These are phyloP conservation scores for Leccinum aurantiacum DNA, from an alignment of 768 basidiomycete genomes.

Conservation along the genomic window DNA sequence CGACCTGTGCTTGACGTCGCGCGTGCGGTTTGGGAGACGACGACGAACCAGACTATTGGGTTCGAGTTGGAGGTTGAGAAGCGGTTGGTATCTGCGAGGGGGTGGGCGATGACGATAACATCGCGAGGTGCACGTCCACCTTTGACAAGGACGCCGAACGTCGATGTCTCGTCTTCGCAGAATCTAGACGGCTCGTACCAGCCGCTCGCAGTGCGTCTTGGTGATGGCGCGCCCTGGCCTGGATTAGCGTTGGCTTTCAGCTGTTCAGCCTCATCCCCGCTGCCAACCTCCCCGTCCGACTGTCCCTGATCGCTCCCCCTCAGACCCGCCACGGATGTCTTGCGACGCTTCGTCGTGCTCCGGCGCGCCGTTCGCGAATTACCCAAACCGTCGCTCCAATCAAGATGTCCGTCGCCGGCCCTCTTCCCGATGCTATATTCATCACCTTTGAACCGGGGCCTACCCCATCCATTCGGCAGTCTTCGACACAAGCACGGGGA, in stretches of 20 bases:
- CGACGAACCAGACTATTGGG: neutral
- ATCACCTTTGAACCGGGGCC: neutral
- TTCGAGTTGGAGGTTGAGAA: too few relatives aligned
- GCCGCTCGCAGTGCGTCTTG: neutral
- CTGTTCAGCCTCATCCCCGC: neutral
- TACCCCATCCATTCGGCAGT: conserved; percentile 10
- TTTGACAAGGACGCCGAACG: conserved; percentile 17
- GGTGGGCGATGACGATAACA: too few relatives aligned
- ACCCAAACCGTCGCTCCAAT: too few relatives aligned
- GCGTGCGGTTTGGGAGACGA: conserved; percentile 2
- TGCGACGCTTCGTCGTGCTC: conserved; percentile 4
- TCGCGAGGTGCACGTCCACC: neutral
- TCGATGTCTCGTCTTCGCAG: conserved; percentile 1
- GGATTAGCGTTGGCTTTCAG: too few relatives aligned
- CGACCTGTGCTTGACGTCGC: neutral
- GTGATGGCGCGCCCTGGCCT: neutral
- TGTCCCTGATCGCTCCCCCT: too few relatives aligned
- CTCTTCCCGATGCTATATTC: neutral
- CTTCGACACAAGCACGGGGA: too few relatives aligned
- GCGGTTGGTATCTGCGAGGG: neutral
- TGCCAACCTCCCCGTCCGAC: conserved; percentile 2
- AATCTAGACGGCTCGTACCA: neutral
- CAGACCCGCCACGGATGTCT: conserved; percentile 12
- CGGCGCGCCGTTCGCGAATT: neutral
- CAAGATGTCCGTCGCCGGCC: too few relatives aligned